Conservation (phyloP, 345 rosid genomes). For the Pistacia integerrima region DNA sequence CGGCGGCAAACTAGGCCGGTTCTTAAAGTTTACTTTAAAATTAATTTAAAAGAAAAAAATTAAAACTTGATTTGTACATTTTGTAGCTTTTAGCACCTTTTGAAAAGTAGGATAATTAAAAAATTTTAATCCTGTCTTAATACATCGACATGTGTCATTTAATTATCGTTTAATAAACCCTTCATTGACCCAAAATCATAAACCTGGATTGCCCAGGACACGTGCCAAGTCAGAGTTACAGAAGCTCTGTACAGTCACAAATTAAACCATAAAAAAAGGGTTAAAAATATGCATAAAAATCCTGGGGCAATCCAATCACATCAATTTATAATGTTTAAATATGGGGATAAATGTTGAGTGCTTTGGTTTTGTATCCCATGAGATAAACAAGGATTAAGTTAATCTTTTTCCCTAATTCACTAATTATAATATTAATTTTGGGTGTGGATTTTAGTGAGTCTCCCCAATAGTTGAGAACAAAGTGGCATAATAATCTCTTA, state of each 20-base stretch:
- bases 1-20: neutral
- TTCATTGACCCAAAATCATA: neutral
- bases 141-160: neutral
- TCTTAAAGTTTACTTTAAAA: neutral
- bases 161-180: neutral
- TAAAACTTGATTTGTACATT: neutral
- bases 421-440: neutral
- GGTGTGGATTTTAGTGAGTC: neutral
- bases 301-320: neutral
- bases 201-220: conserved; percentile 6
- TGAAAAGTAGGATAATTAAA: too few species aligned
- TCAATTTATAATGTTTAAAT: neutral
- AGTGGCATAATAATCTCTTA: neutral
- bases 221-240: neutral
- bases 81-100: conserved; percentile 5
- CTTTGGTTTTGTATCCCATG: conserved; percentile 1
- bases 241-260: neutral
- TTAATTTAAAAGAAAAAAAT: neutral
- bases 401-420: neutral
- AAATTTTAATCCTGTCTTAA: neutral
- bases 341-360: conserved; percentile 7
- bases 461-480: conserved; percentile 4
- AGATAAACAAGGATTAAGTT: conserved; percentile 9
- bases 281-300: neutral
- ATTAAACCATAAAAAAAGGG: neutral